Base-by-base conservation (phyloP, 768 basidiomycete species). In the Serendipita indica region DNA sequence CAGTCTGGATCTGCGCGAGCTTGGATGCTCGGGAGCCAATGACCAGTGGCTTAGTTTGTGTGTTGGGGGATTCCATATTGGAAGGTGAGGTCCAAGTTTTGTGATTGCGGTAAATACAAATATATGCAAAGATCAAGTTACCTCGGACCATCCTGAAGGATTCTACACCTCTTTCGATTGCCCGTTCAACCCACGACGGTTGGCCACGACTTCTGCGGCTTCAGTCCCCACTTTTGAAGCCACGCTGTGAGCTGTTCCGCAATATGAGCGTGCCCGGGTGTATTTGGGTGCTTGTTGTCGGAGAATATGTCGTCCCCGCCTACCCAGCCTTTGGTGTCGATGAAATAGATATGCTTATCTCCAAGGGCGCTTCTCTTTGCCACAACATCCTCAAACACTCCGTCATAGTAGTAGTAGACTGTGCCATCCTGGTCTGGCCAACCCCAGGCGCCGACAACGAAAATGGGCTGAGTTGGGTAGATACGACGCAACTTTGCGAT, bases 1-100 rank as follows among this genome's bases (percentile, higher is more conserved):
- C 81, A 16, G 93, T 90, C 70, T 98, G 94, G 64, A 89, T 77
- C 70, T 88, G 81, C 3, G 94, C 93, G 7, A 98, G 82, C 66
- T 89, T 80, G 2, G 89, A 92, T 39, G 80, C 80, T 35, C 94
- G 79, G 7, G 93, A 93, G 41, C 91, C 94, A 39, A 97, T 74
- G 12, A 78, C 77, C 65, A 89, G 64, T 20, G 62, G 57, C 13
- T 60, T 61, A 18, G 46, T 30, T 14, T 18, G 32, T 1, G 35
- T 52, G 4, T 33, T 45, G 27, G 45, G 32, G 5, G 60, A 57
- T 22, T 58, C 58, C 58, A 58, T 58, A 16, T 39, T 32, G 28
- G 25, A 57, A 12, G n/a, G n/a, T n/a, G n/a, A 46, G 4, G 28
- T 5, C 5, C n/a, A 27, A n/a, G 4, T 12, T 27, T 46, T 18